Percentiles rank a stretch among this genome's conserved stretches.
Evolutionary conservation across 1,139 yeast genomes (phyloP).

Genomic region (Candida pseudoviswanathii): DNA sequence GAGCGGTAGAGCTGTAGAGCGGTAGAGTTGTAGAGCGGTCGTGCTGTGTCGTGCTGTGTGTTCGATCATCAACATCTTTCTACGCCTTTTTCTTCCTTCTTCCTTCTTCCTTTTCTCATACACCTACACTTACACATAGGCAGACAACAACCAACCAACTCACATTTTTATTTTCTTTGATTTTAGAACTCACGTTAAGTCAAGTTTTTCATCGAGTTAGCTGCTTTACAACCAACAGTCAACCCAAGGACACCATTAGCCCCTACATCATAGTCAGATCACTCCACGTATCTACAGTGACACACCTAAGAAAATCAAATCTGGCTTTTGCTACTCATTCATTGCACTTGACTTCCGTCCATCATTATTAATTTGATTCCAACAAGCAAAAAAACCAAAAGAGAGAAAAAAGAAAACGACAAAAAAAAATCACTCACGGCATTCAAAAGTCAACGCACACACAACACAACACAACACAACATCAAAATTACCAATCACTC

Average conservation of each 20-base stretch:
- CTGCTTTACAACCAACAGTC: conserved; percentile 1
- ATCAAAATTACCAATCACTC: not conserved
- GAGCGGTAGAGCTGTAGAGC: no score
- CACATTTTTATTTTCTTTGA: no score
- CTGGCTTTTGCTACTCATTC: no score
- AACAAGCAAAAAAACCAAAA: not conserved
- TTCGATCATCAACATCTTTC: conserved; percentile 1
- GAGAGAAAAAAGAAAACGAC: no score
- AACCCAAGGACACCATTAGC: not conserved
- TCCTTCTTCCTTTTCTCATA: not conserved
- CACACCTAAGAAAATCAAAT: no score
- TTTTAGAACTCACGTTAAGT: no score
- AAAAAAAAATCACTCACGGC: conserved; percentile 4
- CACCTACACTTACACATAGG: no score
- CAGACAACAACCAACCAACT: not conserved
- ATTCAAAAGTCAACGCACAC: conserved; percentile 2
- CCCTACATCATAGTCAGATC: not conserved
- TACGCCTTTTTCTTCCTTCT: not conserved
- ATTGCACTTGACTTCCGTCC: no score
- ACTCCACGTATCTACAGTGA: not conserved
- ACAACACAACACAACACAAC: not conserved
- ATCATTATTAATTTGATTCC: no score
- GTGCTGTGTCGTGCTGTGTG: no score
- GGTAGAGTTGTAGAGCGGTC: no score
- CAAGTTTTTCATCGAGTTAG: not conserved